Conservation (phyloP, 805 yeast species). For the Debaryomyces prosopidis region DNA sequence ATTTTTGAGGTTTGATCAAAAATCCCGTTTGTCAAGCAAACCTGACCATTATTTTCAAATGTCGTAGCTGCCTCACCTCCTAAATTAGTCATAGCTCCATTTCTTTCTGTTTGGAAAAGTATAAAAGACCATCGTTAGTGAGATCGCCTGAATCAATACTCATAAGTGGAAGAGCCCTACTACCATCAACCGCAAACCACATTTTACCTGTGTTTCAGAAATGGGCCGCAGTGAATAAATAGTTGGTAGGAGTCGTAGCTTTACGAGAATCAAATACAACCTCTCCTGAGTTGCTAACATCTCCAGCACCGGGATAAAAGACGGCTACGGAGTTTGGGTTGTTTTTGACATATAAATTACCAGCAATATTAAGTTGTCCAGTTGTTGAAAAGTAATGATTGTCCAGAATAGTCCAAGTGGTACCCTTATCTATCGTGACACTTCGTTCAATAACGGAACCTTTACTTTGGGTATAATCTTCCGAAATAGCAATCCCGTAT, state of each 20-base stretch:
- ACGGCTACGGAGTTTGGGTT: conserved; percentile 16
- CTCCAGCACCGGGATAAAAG: conserved; percentile 11
- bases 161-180: conserved; percentile 14
- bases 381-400: conserved; percentile 17
- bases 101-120: conserved; percentile 22
- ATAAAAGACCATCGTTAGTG: conserved; percentile 21
- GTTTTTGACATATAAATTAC: conserved; percentile 2
- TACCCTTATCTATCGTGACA: conserved; percentile 19
- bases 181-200: conserved; percentile 23
- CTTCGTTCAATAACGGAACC: conserved; percentile 15
- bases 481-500: neutral
- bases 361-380: conserved; percentile 25
- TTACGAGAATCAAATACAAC: conserved; percentile 21
- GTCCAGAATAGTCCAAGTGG: conserved; percentile 26
- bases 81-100: conserved; percentile 18
- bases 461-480: neutral
- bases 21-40: conserved; percentile 23
- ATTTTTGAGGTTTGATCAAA: conserved; percentile 23
- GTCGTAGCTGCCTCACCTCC: conserved; percentile 15
- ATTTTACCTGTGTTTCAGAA: conserved; percentile 24
- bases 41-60: conserved; percentile 19
- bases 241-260: conserved; percentile 17
- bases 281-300: conserved; percentile 17
- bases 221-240: conserved; percentile 11
- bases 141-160: conserved; percentile 12